Percentiles rank a stretch among this genome's conserved stretches.
Evolutionary conservation across 768 basidiomycete genomes (phyloP).

Genomic region (Tylopilus felleus): DNA sequence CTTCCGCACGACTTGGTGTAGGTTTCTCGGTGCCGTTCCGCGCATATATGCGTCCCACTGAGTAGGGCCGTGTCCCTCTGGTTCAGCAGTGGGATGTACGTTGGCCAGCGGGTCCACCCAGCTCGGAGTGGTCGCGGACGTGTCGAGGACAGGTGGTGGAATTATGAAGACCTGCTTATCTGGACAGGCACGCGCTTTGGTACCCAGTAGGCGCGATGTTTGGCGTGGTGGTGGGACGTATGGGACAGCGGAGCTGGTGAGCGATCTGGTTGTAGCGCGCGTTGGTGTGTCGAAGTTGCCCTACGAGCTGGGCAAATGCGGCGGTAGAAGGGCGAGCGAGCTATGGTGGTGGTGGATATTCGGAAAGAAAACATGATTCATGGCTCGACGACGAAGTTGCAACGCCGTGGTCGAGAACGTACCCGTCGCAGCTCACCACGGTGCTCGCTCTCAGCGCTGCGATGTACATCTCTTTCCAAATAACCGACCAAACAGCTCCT

Average conservation of each 20-base stretch:
- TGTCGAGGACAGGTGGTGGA: constrained; percentile 16
- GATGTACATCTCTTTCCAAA: no score
- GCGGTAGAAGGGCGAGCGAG: constrained; percentile 27
- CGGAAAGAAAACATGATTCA: no score
- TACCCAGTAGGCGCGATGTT: constrained; percentile 40
- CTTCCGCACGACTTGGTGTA: constrained; percentile 10
- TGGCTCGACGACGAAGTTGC: no score
- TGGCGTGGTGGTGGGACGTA: constrained; percentile 45
- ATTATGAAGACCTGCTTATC: constrained; percentile 34
- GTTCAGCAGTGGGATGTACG: no score
- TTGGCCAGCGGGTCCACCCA: no score
- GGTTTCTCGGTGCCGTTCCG: background rate
- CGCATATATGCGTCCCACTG: constrained; percentile 17
- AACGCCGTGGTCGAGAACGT: no score
- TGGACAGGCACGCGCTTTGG: constrained; percentile 40
- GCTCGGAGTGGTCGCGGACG: constrained; percentile 37
- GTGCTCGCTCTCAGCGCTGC: no score
- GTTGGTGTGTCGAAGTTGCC: constrained; percentile 45
- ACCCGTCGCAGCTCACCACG: no score
- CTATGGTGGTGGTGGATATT: constrained; percentile 15
- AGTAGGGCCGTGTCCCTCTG: no score
- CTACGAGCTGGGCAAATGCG: constrained; percentile 36
- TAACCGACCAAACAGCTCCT: no score
- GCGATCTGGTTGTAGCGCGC: constrained; percentile 40
- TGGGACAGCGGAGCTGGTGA: constrained; percentile 33